phyloP scores from a whole-genome alignment of 768 basidiomycete species.

The Russula sp. region DNA sequence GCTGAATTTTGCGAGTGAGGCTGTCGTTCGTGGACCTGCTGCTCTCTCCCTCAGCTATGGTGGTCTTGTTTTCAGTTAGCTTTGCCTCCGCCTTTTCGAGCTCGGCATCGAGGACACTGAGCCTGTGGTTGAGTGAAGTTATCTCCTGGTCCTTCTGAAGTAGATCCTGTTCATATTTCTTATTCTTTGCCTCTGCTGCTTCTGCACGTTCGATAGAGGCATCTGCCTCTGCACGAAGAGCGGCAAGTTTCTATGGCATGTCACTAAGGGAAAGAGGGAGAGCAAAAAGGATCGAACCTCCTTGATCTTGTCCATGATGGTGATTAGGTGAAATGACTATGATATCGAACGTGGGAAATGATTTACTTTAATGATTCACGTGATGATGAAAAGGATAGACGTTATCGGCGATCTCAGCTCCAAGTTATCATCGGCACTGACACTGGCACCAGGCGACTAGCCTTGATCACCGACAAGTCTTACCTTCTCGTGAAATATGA shows the following conservation, averaged over 20 bases:
- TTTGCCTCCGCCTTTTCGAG: slow-evolving; percentile 66
- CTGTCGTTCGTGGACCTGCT: slow-evolving; percentile 68
- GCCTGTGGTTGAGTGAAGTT: slow-evolving; percentile 67
- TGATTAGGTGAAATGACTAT: slow-evolving; percentile 6
- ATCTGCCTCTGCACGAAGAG: slow-evolving; percentile 84
- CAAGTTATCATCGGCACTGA: background rate
- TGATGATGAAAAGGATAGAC: background rate
- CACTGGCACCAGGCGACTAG: background rate
- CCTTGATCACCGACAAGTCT: background rate
- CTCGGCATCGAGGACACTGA: slow-evolving; percentile 56
- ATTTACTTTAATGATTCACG: slow-evolving; percentile 5
- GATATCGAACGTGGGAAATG: slow-evolving; percentile 18
- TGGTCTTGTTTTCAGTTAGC: slow-evolving; percentile 58
- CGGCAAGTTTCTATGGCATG: slow-evolving; percentile 56
- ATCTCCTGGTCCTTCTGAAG: slow-evolving; percentile 85
- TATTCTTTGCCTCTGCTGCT: slow-evolving; percentile 76
- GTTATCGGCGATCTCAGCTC: background rate
- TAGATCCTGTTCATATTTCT: slow-evolving; percentile 64
- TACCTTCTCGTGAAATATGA: slow-evolving; percentile 33
- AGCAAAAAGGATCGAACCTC: slow-evolving; percentile 31
- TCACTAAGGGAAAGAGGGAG: background rate
- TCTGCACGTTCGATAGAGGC: slow-evolving; percentile 77
- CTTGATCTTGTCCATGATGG: slow-evolving; percentile 43
- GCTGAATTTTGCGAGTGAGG: slow-evolving; percentile 75
- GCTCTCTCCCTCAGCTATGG: slow-evolving; percentile 59